Conservation (phyloP, 768 basidiomycete species). For the Leucocoprinus birnbaumii region DNA sequence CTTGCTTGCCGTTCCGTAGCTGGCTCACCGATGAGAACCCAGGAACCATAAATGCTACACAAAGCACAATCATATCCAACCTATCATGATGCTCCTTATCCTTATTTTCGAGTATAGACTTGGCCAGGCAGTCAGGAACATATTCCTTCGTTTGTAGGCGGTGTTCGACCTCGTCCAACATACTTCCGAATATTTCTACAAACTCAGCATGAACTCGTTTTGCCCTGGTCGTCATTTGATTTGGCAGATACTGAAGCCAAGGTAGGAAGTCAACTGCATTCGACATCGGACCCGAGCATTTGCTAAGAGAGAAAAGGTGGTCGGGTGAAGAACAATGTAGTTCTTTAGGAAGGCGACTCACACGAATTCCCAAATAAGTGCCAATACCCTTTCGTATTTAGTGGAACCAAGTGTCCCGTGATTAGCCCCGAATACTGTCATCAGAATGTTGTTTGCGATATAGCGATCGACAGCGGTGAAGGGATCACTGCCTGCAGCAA, state of each 20-base stretch:
- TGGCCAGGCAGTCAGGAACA: constrained; percentile 42
- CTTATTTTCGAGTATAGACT: constrained; percentile 28
- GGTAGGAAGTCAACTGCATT: constrained; percentile 44
- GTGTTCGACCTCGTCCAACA: constrained; percentile 33
- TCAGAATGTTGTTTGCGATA: constrained; percentile 44
- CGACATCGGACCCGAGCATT: constrained; percentile 40
- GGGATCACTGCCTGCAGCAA: constrained; percentile 26
- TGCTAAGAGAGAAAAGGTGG: constrained; percentile 18
- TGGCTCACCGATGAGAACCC: constrained; percentile 35
- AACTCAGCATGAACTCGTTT: constrained; percentile 35
- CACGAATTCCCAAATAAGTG: constrained; percentile 43
- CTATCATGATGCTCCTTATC: constrained; percentile 34
- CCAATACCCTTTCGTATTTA: constrained; percentile 20
- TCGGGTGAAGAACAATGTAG: too few relatives aligned
- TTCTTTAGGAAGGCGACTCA: constrained; percentile 21
- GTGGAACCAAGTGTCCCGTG: constrained; percentile 32
- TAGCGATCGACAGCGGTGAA: constrained; percentile 37
- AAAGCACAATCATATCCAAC: constrained; percentile 37
- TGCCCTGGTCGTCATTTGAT: constrained; percentile 32
- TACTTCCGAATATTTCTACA: constrained; percentile 34
- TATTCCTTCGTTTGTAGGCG: constrained; percentile 32
- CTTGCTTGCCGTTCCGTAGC: background rate
- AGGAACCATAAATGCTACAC: constrained; percentile 40
- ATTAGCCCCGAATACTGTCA: constrained; percentile 37
- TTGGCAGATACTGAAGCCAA: constrained; percentile 37